Conservation (phyloP, 345 rosid species). For the Citrus inodora region DNA sequence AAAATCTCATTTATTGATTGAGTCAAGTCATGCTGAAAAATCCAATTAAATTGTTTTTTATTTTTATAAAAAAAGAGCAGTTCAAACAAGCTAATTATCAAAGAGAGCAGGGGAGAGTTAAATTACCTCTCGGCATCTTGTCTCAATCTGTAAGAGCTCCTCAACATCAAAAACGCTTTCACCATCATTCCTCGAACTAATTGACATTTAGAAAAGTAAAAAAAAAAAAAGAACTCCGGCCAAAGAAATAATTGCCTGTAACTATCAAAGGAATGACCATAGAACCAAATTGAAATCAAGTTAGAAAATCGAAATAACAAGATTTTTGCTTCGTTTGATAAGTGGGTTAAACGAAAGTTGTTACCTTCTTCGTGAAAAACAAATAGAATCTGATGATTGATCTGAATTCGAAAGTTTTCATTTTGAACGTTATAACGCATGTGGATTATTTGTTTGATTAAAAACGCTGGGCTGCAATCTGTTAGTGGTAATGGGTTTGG, state of each 20-base stretch:
- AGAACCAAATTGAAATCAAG: neutral
- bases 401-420: neutral
- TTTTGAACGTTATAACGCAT: neutral
- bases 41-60: neutral
- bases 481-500: neutral
- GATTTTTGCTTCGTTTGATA: neutral
- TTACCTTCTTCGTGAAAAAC: neutral
- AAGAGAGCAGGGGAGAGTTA: neutral
- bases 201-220: conserved; percentile 25
- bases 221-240: neutral
- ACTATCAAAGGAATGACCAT: too few species aligned
- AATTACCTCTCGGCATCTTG: conserved; percentile 55
- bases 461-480: neutral
- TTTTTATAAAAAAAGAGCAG: neutral
- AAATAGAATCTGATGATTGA: neutral
- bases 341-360: neutral
- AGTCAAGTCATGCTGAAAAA: neutral
- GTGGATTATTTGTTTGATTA: neutral
- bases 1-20: neutral
- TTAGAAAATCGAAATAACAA: neutral
- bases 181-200: conserved; percentile 40
- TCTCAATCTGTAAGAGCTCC: conserved; percentile 54
- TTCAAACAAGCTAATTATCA: neutral
- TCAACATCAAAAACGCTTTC: conserved; percentile 37
- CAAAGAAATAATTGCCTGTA: neutral